Evolutionary conservation across 345 rosid species (phyloP).

Genomic region (Rhizophora mangle): DNA sequence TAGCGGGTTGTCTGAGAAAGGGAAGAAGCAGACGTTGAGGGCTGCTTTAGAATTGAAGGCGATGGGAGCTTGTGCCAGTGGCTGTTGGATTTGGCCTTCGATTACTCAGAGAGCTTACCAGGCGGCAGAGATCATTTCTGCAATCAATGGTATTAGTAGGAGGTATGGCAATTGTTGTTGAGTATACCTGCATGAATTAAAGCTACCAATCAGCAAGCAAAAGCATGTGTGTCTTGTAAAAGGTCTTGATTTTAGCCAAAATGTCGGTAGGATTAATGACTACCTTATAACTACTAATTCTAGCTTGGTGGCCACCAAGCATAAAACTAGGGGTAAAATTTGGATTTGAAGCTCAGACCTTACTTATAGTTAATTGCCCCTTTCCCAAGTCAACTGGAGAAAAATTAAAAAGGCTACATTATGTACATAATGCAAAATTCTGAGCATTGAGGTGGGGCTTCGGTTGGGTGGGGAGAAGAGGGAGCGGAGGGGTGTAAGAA

Average conservation of each 20-base stretch:
- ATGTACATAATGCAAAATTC: too few relatives aligned
- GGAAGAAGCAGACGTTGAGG: conserved; percentile 71
- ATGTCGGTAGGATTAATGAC: not conserved
- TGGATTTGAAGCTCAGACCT: too few relatives aligned
- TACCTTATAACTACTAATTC: not conserved
- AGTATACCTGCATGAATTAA: not conserved
- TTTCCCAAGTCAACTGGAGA: too few relatives aligned
- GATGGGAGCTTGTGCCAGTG: conserved; percentile 71
- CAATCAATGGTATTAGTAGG: conserved; percentile 65
- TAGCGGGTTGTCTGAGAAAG: conserved; percentile 73
- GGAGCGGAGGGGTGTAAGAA: too few relatives aligned
- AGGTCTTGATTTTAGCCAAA: not conserved
- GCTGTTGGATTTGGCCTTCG: conserved; percentile 98
- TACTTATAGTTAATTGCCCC: too few relatives aligned
- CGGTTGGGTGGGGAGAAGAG: too few relatives aligned
- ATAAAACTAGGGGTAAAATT: too few relatives aligned
- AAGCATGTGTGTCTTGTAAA: not conserved
- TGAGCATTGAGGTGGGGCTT: too few relatives aligned
- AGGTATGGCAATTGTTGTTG: conserved; percentile 36
- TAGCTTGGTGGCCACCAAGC: not conserved
- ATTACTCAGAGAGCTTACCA: conserved; percentile 95
- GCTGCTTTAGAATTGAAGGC: conserved; percentile 67
- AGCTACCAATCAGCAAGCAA: not conserved
- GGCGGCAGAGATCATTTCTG: conserved; percentile 82
- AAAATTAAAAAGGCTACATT: not conserved